phyloP scores from a whole-genome alignment of 768 basidiomycete species.

The Ramaria sp. region DNA sequence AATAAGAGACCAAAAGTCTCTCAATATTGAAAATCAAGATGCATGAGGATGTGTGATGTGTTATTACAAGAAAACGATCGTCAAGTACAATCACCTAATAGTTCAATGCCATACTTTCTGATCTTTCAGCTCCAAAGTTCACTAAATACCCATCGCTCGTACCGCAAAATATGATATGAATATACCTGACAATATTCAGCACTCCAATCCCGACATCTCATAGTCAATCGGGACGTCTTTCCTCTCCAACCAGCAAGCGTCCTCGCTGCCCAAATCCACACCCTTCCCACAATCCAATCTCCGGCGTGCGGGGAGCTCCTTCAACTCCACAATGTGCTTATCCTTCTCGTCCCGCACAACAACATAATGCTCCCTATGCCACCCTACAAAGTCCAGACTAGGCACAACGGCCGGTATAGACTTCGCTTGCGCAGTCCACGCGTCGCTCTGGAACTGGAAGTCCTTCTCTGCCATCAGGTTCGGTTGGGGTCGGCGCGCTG shows the following conservation, averaged over 20 bases:
- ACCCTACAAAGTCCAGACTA: slow-evolving; percentile 56
- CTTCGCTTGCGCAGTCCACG: slow-evolving; percentile 41
- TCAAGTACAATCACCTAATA: no score
- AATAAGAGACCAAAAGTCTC: no score
- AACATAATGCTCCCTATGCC: slow-evolving; percentile 64
- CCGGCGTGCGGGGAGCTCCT: slow-evolving; percentile 47
- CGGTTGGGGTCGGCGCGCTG: slow-evolving; percentile 40
- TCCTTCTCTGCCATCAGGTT: slow-evolving; percentile 43
- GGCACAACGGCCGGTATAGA: slow-evolving; percentile 39
- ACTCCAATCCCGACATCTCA: slow-evolving; percentile 43
- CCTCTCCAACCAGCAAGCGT: slow-evolving; percentile 55
- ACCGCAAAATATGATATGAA: no score
- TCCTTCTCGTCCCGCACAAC: slow-evolving; percentile 31
- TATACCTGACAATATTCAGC: slow-evolving; percentile 12
- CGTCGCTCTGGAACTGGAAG: slow-evolving; percentile 42
- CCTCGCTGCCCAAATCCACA: slow-evolving; percentile 51
- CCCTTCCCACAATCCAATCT: slow-evolving; percentile 55
- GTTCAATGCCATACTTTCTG: no score
- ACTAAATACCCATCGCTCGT: no score
- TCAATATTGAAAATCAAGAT: no score
- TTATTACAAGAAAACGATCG: no score
- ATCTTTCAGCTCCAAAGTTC: no score
- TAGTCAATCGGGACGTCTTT: slow-evolving; percentile 73
- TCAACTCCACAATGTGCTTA: slow-evolving; percentile 28
- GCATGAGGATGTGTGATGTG: no score